These are phyloP conservation scores for Candida sp. DNA, from an alignment of 1,139 yeast species.

Conservation along the genomic window DNA sequence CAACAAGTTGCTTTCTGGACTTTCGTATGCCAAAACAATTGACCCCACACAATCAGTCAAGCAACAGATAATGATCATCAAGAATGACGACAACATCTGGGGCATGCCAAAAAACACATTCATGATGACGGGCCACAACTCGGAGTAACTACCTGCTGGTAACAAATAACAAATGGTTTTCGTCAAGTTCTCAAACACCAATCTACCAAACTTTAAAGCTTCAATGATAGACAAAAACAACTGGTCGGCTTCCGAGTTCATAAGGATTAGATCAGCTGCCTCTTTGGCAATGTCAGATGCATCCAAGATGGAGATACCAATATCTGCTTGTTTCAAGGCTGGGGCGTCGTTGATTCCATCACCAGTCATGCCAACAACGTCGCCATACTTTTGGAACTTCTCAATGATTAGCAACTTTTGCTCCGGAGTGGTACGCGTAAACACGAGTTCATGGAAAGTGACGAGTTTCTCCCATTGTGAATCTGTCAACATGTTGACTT, in stretches of 20 bases:
- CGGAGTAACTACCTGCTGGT: constrained; percentile 60
- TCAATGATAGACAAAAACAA: constrained; percentile 51
- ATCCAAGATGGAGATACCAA: constrained; percentile 54
- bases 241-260: constrained; percentile 21
- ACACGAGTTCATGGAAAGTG: constrained; percentile 47
- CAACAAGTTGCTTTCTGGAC: constrained; percentile 48
- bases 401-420: constrained; percentile 54
- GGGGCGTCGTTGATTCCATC: constrained; percentile 62
- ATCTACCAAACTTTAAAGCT: constrained; percentile 51
- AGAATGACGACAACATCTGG: constrained; percentile 52
- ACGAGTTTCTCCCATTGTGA: constrained; percentile 45
- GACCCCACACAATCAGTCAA: constrained; percentile 54
- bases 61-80: constrained; percentile 56
- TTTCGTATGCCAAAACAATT: constrained; percentile 48
- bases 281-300: constrained; percentile 65
- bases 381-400: constrained; percentile 48
- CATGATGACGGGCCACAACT: constrained; percentile 55
- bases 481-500: constrained; percentile 37
- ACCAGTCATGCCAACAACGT: constrained; percentile 55
- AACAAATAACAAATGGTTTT: constrained; percentile 54
- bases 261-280: constrained; percentile 54
- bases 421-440: constrained; percentile 59
- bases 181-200: constrained; percentile 55
- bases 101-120: constrained; percentile 56
- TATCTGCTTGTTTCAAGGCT: constrained; percentile 53